Evolutionary conservation across 164 flowering plant genomes (phyloP), one percentile per base, ranked within the genome.

Genomic region (Piper betle): DNA sequence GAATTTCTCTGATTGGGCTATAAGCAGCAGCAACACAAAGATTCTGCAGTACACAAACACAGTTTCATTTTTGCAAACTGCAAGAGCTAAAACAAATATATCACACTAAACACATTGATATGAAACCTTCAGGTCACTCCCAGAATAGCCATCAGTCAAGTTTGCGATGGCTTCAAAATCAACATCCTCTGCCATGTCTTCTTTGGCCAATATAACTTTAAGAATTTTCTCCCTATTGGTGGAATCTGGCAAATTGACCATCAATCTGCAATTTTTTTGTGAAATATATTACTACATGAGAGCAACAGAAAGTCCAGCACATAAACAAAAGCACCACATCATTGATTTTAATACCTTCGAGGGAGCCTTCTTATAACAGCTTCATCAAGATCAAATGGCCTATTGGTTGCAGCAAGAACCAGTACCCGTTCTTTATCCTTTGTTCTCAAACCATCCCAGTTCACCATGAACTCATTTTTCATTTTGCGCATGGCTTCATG

Each of bases 351-450:
- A 25, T 67, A 93, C 98, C 98, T 89, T 53, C 98, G 69, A 11
- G 98, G 94, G 59, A 93, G 93, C 80, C 96, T 81, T 71, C 96
- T 74, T 60, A 87, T 82, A 55, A 87, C 95, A 59, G 95, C 95
- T 71, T 87, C 95, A 68, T 87, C 95, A 69, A 87, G 95, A 73
- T 92, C 98, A 79, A 89, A 92, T 68, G 98, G 98, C 69, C 98
- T 81, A 72, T 92, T 92, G 20, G 98, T 92, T 19, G 98, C 98
- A 62, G 86, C 98, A 72, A 92, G 96, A 33, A 92, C 98, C 53
- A 92, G 63, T 17, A 87, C 96, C 43, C 97, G 83, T 72, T 92
- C 98, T 74, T 78, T 87, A 60, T 92, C 98, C 71, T 92, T 89
- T 16, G 98, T 92, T 11, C 95, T 84, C 60, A 87, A 73, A 48